Base-by-base conservation (phyloP, 2,329 filamentous ascomycete genomes). In the Lomentospora prolificans region DNA sequence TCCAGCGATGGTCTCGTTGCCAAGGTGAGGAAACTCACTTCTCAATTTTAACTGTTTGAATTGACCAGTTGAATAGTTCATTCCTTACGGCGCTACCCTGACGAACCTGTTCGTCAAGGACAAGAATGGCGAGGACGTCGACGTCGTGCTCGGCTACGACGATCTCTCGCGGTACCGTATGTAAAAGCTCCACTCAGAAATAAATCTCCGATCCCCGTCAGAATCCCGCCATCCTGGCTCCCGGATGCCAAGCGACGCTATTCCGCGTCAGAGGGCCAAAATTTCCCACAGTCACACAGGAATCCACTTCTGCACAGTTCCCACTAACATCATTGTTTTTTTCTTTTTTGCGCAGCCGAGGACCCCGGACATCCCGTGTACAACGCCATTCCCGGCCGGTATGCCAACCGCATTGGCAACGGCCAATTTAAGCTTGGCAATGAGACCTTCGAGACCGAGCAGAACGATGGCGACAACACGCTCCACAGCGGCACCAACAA, bases 61-160 rank as follows among this genome's bases (percentile, higher is more conserved):
- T 28, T 22, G 17, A 27, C 3, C n/a, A 17, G 3, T 7, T n/a
- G 6, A 5, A 24, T 24, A 71, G 67, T 70, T 82, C 66, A 79
- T 82, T 58, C 75, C 78, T 1, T 82, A 85, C 63, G 82, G 80
- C 56, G 82, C 82, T 4, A 78, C 75, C 41, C 72, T 85, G 60
- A 78, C 79, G 50, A 85, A 85, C 64, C 71, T 86, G 22, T 85
- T 80, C 66, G 77, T 85, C 61, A 78, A 78, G 59, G 82, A 84
- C 66, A 81, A 80, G 61, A 72, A 81, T 55, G 81, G 81, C 56
- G 70, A 80, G 19, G 77, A 82, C 61, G 75, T 84, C 52, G 82
- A 85, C 59, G 75, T 85, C 33, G 81, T 86, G 1, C 73, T 86
- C 8, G 82, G 82, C 7, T 85, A 81, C 64, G 81, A 85, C 64